phyloP scores from a whole-genome alignment of 192 early-diverging fungal species.

The Rhizoclosmatium sp. region DNA sequence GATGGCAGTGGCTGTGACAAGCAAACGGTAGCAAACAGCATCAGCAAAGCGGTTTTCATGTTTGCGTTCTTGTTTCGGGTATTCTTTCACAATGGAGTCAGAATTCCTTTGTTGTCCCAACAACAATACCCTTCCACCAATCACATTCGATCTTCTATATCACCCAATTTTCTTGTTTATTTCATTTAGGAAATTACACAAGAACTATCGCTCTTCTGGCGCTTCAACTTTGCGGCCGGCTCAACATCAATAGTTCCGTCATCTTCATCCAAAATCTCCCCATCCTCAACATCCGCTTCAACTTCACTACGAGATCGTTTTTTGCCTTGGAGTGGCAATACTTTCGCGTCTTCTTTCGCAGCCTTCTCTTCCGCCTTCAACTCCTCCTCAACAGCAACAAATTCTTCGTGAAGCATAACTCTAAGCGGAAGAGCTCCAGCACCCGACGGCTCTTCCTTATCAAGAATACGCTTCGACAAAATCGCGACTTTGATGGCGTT shows the following conservation, averaged over 20 bases:
- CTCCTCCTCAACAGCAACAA: neutral
- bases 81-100: no score
- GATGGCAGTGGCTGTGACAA: neutral
- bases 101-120: no score
- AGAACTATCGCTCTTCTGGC: conserved; percentile 18
- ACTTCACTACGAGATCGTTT: conserved; percentile 1
- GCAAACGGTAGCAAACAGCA: neutral
- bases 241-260: neutral
- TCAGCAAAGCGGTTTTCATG: neutral
- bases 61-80: neutral
- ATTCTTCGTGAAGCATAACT: neutral
- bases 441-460: neutral
- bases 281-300: conserved; percentile 27
- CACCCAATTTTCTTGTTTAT: no score
- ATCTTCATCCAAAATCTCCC: conserved; percentile 24
- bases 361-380: neutral
- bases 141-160: no score
- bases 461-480: conserved; percentile 4
- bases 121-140: no score
- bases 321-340: neutral
- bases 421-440: neutral
- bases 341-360: neutral
- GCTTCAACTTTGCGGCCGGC: neutral
- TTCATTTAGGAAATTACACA: conserved; percentile 11
- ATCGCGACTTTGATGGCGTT: neutral